Evolutionary conservation across 352 stramenopile genomes (phyloP), one percentile per base, ranked within the genome.

Genomic region (Aphanomyces euteiches): DNA sequence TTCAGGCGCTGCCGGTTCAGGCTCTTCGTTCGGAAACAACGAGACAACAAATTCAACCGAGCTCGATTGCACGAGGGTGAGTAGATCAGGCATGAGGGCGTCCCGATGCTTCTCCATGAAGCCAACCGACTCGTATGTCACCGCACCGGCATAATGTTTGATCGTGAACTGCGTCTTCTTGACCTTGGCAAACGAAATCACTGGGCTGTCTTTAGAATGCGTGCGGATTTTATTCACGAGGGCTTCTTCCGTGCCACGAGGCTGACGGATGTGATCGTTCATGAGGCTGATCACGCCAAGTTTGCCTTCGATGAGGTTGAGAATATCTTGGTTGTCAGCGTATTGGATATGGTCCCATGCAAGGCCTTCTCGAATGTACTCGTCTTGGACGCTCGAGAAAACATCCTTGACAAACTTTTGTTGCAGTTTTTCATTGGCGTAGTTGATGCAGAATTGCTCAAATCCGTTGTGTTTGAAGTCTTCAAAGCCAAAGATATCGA

Each of bases 401-500:
- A 99, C 96, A 70, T 95, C 89, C 28, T 88, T 90, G 81, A 97
- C 83, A 81, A 98, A 93, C 91, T 98, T 87, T 58, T 95, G 87
- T 73, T 95, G 87, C 63, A 95, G 70, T 83, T 96, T 84, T 75
- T 96, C 91, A 77, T 96, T 96, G 37, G 90, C 90, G 67, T 96
- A 96, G 77, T 97, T 97, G 77, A 97, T 97, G 61, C 90, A 95
- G 68, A 97, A 96, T 74, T 97, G 90, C 70, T 97, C 90, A 69
- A 96, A 97, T 56, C 89, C 88, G 72, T 97, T 97, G 68, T 95
- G 87, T 15, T 78, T 88, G 70, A 99, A 99, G 73, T 97, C 97
- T 79, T 99, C 97, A 73, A 99, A 99, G 43, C 97, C 97, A 76
- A 99, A 99, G 76, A 99, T 99, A 92, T 99, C 97, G 59, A 99